These are phyloP conservation scores for Scheffersomyces cryptocercus DNA, from an alignment of 1,139 yeast species.

Conservation along the genomic window DNA sequence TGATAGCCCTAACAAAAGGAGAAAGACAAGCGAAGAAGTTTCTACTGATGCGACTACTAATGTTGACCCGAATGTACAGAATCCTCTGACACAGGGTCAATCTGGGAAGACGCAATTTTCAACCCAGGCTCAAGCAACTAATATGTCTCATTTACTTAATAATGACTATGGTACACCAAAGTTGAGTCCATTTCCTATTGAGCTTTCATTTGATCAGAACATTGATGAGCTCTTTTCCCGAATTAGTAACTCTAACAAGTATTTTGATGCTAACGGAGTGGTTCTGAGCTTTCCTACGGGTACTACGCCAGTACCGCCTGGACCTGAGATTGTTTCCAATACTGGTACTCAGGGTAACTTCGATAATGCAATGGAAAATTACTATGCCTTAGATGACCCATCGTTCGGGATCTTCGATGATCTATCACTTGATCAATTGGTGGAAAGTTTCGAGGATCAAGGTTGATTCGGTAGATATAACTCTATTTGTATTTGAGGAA, in stretches of 20 bases:
- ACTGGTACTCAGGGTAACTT: not conserved
- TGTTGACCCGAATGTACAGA: not conserved
- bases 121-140: not conserved
- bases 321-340: too few relatives aligned
- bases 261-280: too few relatives aligned
- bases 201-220: not conserved
- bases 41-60: not conserved
- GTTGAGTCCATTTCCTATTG: not conserved
- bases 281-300: too few relatives aligned
- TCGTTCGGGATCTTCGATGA: slow-evolving; percentile 12
- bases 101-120: not conserved
- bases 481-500: not conserved
- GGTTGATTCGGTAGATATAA: not conserved
- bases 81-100: not conserved
- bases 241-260: not conserved
- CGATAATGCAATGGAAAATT: slow-evolving; percentile 9
- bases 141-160: not conserved
- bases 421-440: slow-evolving; percentile 6
- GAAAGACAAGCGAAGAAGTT: not conserved
- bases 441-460: slow-evolving; percentile 5
- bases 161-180: not conserved
- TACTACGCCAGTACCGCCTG: too few relatives aligned
- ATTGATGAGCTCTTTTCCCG: not conserved
- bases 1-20: too few relatives aligned
- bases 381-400: slow-evolving; percentile 13